phyloP scores from a whole-genome alignment of 331 rosid species.

The Malus hybrid region DNA sequence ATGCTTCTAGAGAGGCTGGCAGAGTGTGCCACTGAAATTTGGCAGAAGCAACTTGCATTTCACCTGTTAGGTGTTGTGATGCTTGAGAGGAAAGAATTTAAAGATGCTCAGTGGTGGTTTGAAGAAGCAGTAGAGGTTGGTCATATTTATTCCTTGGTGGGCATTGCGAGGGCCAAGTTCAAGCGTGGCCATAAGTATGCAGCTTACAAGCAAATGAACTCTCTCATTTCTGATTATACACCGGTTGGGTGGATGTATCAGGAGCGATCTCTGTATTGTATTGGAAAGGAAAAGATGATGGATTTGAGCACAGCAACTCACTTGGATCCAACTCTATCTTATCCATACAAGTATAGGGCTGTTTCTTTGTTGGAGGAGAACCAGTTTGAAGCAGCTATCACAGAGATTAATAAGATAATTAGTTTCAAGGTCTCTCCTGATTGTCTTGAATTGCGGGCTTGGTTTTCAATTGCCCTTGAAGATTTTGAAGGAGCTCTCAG shows the following conservation, averaged over 20 bases:
- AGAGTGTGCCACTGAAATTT: conserved; percentile 58
- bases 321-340: conserved; percentile 70
- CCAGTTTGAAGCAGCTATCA: conserved; percentile 49
- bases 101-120: conserved; percentile 77
- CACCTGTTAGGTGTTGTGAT: conserved; percentile 78
- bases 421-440: conserved; percentile 75
- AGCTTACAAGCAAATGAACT: conserved; percentile 70
- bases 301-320: conserved; percentile 77
- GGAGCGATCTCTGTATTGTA: conserved; percentile 70
- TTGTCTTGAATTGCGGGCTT: conserved; percentile 81
- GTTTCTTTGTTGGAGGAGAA: conserved; percentile 56
- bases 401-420: conserved; percentile 67
- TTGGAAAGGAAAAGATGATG: conserved; percentile 66
- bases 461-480: conserved; percentile 65
- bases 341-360: conserved; percentile 71
- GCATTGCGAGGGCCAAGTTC: conserved; percentile 74
- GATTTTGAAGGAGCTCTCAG: conserved; percentile 72
- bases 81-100: conserved; percentile 77
- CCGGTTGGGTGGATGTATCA: conserved; percentile 93
- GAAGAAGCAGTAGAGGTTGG: conserved; percentile 65
- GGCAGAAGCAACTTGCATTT: conserved; percentile 77
- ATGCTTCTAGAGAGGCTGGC: conserved; percentile 81
- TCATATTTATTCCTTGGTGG: conserved; percentile 65
- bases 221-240: conserved; percentile 50
- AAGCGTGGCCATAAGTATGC: conserved; percentile 72